phyloP scores from a whole-genome alignment of 805 yeast genomes.

The Pichia manshurica region DNA sequence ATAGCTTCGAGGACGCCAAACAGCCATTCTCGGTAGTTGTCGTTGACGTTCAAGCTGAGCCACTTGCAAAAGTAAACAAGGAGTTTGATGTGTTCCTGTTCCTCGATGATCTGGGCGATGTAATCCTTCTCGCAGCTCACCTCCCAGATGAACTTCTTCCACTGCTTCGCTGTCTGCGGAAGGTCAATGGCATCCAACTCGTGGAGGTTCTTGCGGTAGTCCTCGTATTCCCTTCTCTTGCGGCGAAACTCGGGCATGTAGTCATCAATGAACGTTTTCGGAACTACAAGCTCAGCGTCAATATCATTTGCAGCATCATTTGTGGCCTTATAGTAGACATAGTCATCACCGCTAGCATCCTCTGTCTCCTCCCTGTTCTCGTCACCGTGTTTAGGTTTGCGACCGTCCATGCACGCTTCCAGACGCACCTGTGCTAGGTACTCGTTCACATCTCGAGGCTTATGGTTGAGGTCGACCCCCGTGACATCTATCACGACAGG shows the following conservation, averaged over 20 bases:
- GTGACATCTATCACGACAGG: conserved; percentile 24
- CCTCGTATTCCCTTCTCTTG: conserved; percentile 17
- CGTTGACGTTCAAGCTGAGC: conserved; percentile 31
- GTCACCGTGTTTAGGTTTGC: conserved; percentile 2
- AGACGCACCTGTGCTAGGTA: conserved; percentile 32
- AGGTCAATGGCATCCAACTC: conserved; percentile 30
- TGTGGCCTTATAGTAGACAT: background rate
- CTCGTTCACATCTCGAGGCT: conserved; percentile 25
- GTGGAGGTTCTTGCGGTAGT: conserved; percentile 17
- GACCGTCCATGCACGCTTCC: conserved; percentile 21
- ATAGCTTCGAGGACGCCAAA: conserved; percentile 34
- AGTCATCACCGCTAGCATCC: conserved; percentile 9
- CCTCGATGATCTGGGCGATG: conserved; percentile 32
- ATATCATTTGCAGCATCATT: background rate
- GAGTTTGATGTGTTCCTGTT: conserved; percentile 31
- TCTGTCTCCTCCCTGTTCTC: background rate
- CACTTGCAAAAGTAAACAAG: conserved; percentile 39
- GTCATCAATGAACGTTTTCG: background rate
- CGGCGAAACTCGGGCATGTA: conserved; percentile 17
- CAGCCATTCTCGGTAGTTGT: conserved; percentile 34
- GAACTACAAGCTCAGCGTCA: background rate
- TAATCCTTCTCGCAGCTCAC: conserved; percentile 30
- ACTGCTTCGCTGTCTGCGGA: conserved; percentile 34
- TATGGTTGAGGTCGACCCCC: conserved; percentile 14
- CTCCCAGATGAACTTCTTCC: conserved; percentile 37